These are phyloP conservation scores for Staphylotrichum longicolle DNA, from an alignment of 495 filamentous ascomycete species.

Conservation along the genomic window DNA sequence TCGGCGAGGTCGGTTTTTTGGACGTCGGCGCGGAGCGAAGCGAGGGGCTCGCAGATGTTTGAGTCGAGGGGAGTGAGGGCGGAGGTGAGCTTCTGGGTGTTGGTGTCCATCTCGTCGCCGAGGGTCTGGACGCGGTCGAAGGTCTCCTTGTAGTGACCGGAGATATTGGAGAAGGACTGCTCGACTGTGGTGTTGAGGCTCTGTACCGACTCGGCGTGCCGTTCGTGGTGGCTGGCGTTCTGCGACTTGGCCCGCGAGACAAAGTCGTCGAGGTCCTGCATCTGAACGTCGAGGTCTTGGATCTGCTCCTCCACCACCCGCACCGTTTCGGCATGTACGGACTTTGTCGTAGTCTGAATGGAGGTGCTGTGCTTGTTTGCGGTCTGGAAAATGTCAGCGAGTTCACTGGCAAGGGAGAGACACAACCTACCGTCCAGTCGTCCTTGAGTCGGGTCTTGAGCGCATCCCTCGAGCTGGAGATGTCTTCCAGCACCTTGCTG, in stretches of 20 bases:
- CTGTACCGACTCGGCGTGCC: conserved; percentile 59
- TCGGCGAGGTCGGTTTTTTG: conserved; percentile 62
- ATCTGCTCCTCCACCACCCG: conserved; percentile 88
- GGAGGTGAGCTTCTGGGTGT: conserved; percentile 52
- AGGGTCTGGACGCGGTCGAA: conserved; percentile 61
- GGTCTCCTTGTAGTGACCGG: conserved; percentile 60
- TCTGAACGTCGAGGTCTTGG: conserved; percentile 77
- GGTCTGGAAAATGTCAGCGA: conserved; percentile 47
- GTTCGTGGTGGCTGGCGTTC: conserved; percentile 71
- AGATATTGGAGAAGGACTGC: conserved; percentile 66
- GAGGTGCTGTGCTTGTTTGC: conserved; percentile 76
- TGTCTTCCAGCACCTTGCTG: conserved; percentile 63
- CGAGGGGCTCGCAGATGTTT: conserved; percentile 64
- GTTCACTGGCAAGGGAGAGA: background rate
- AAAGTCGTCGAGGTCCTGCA: conserved; percentile 86
- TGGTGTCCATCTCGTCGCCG: conserved; percentile 58
- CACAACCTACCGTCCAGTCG: conserved; percentile 73
- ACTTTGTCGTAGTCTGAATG: conserved; percentile 76
- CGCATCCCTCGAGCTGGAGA: conserved; percentile 67
- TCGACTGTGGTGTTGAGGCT: conserved; percentile 62
- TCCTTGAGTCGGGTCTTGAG: conserved; percentile 79
- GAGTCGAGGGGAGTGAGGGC: conserved; percentile 58
- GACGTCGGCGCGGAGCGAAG: conserved; percentile 63
- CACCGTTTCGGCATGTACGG: conserved; percentile 88
- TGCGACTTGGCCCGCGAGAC: conserved; percentile 78